Evolutionary conservation across 2,329 filamentous ascomycete species (phyloP).

Genomic region (Lecanicillium sp.): DNA sequence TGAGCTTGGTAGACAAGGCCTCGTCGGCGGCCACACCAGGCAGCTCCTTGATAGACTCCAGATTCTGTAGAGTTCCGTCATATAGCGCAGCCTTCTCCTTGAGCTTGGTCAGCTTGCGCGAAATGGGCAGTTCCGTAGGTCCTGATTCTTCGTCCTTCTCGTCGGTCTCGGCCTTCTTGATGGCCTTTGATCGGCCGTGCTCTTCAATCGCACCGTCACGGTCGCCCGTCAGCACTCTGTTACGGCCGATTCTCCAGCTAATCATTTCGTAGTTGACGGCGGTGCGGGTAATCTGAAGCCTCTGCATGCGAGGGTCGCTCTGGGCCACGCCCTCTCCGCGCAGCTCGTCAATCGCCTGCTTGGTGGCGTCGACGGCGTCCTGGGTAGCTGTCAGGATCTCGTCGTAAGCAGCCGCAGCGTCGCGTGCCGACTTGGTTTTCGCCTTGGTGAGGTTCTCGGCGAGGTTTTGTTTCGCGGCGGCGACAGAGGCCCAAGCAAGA

Average conservation of each 20-base stretch:
- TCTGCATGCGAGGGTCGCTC: slow-evolving; percentile 82
- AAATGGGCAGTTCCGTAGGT: slow-evolving; percentile 58
- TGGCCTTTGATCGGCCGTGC: slow-evolving; percentile 44
- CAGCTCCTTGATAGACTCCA: slow-evolving; percentile 84
- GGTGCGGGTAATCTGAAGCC: slow-evolving; percentile 84
- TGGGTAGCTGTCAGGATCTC: slow-evolving; percentile 85
- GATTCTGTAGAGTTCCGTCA: slow-evolving; percentile 82
- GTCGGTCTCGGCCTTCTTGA: slow-evolving; percentile 36
- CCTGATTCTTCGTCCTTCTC: slow-evolving; percentile 37
- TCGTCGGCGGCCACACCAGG: slow-evolving; percentile 84
- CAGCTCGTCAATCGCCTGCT: slow-evolving; percentile 87
- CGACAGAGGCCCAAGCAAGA: slow-evolving; percentile 68
- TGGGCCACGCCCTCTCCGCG: slow-evolving; percentile 75
- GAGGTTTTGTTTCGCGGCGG: slow-evolving; percentile 45
- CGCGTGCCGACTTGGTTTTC: slow-evolving; percentile 45
- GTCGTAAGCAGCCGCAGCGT: slow-evolving; percentile 83
- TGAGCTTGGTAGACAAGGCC: slow-evolving; percentile 68
- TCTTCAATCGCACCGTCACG: slow-evolving; percentile 65
- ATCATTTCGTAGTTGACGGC: slow-evolving; percentile 93
- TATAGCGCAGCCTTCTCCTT: slow-evolving; percentile 87
- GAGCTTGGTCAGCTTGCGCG: slow-evolving; percentile 70
- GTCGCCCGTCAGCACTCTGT: slow-evolving; percentile 78
- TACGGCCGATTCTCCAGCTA: slow-evolving; percentile 90
- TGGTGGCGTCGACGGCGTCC: slow-evolving; percentile 89
- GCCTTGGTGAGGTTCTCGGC: slow-evolving; percentile 41